A percentile compares a stretch with the other conserved stretches of the same genome.
These are phyloP conservation scores for Westerdykella sp. DNA, from an alignment of 2,329 filamentous ascomycete genomes.

Conservation along the genomic window DNA sequence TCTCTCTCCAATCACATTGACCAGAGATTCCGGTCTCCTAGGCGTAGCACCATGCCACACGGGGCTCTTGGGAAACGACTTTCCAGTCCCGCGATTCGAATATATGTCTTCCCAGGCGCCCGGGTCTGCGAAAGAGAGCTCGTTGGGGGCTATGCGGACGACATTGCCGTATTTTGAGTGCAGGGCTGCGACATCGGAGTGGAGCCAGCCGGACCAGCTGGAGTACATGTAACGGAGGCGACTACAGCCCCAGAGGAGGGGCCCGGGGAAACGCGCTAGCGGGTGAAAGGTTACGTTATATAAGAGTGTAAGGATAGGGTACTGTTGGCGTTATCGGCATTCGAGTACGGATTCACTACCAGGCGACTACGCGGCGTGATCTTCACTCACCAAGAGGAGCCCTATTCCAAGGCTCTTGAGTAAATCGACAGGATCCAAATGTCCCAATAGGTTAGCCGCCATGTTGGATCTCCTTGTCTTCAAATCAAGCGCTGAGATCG, in stretches of 20 bases:
- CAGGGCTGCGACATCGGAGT: slow-evolving; percentile 20
- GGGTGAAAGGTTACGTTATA: slow-evolving; percentile 43
- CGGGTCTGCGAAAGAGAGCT: slow-evolving; percentile 42
- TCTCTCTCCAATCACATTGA: slow-evolving; percentile 23
- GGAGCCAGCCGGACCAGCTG: slow-evolving; percentile 21
- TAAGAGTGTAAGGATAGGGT: slow-evolving; percentile 8
- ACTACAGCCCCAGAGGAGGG: slow-evolving; percentile 28
- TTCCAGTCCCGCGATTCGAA: slow-evolving; percentile 34
- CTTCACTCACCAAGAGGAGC: too few species aligned
- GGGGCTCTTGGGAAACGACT: slow-evolving; percentile 32
- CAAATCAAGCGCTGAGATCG: too few species aligned
- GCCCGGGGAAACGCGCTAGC: slow-evolving; percentile 40
- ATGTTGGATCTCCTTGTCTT: too few species aligned
- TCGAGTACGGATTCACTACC: too few species aligned
- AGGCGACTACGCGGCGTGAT: too few species aligned
- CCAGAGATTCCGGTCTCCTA: slow-evolving; percentile 24
- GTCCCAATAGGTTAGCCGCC: too few species aligned
- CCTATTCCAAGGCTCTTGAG: too few species aligned
- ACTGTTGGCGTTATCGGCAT: too few species aligned
- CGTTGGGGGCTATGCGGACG: slow-evolving; percentile 38
- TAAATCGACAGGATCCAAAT: too few species aligned
- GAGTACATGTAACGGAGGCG: slow-evolving; percentile 25
- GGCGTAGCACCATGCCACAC: slow-evolving; percentile 25
- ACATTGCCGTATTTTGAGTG: slow-evolving; percentile 41
- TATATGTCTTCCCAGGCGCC: slow-evolving; percentile 42